phyloP scores from a whole-genome alignment of 23 red algal species.

The Pyropia yezoensis region DNA sequence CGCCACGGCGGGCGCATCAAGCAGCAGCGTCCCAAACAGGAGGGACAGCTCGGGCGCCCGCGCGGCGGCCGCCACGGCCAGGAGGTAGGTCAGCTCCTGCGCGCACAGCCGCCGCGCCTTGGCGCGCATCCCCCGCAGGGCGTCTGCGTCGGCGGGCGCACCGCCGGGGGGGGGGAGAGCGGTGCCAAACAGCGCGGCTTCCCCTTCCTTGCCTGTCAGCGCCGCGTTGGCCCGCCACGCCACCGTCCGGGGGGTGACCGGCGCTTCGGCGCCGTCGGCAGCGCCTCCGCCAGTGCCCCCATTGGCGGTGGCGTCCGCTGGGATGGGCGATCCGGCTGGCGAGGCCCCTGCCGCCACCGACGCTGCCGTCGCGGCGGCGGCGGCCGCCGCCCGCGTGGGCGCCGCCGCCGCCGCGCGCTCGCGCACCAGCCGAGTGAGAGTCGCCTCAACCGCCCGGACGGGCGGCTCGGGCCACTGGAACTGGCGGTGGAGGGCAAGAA shows the following conservation, averaged over 20 bases:
- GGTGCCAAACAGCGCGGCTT: conserved; percentile 23
- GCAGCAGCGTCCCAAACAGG: conserved; percentile 55
- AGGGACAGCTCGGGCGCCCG: conserved; percentile 39
- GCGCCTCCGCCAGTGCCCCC: neutral
- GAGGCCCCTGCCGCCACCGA: neutral
- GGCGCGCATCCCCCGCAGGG: conserved; percentile 24
- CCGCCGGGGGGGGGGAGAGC: conserved; percentile 31
- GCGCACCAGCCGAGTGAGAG: conserved; percentile 7
- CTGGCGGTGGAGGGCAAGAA: conserved; percentile 46
- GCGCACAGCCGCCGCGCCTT: conserved; percentile 24
- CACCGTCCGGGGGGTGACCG: too few species aligned
- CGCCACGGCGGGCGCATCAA: conserved; percentile 33
- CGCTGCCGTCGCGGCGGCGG: neutral
- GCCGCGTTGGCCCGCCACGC: conserved; percentile 3
- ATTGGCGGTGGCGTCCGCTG: conserved; percentile 12
- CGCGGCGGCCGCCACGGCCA: conserved; percentile 36
- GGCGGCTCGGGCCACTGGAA: conserved; percentile 51
- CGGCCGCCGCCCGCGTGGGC: neutral
- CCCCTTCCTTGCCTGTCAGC: conserved; percentile 21
- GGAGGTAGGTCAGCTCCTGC: conserved; percentile 50
- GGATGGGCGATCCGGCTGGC: conserved; percentile 9
- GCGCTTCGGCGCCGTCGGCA: conserved; percentile 12
- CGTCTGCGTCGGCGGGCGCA: conserved; percentile 32
- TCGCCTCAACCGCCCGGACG: conserved; percentile 26
- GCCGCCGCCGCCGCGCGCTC: neutral